Percentiles rank a stretch among this genome's conserved stretches.
phyloP scores from a whole-genome alignment of 2,329 filamentous ascomycete genomes.

The Trichoderma afroharzianum region DNA sequence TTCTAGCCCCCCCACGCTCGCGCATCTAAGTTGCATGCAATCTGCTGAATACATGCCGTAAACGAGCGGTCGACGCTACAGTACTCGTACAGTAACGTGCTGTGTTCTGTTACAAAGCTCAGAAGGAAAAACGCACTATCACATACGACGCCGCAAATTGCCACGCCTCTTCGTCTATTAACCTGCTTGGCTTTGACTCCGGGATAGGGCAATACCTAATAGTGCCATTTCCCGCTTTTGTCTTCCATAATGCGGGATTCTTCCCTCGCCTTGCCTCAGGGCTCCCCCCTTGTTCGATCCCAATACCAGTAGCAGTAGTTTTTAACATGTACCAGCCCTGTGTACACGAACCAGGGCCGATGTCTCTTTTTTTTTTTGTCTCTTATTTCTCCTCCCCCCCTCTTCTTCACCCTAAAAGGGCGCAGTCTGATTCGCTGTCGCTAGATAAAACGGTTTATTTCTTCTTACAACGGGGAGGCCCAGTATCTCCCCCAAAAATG shows the following conservation, averaged over 20 bases:
- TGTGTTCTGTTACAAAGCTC: background rate
- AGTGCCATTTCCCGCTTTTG: background rate
- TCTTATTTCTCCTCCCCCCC: background rate
- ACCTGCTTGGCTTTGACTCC: background rate
- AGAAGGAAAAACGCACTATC: background rate
- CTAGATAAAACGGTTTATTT: background rate
- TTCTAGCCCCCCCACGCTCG: conserved; percentile 1
- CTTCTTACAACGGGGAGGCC: background rate
- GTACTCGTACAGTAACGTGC: background rate
- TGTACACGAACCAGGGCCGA: background rate
- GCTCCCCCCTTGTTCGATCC: background rate
- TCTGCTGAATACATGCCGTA: background rate
- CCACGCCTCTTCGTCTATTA: background rate
- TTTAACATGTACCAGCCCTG: background rate
- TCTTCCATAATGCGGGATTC: background rate
- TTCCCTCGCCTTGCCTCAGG: background rate
- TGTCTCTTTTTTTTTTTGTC: background rate
- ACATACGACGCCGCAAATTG: background rate
- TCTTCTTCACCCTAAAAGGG: background rate
- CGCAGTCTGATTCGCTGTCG: background rate
- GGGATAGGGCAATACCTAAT: background rate
- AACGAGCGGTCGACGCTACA: background rate
- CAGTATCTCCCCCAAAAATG: background rate
- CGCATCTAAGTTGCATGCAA: background rate
- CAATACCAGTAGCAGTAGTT: background rate